phyloP scores from a whole-genome alignment of 257 asterid species.

The Solanum pinnatisectum region DNA sequence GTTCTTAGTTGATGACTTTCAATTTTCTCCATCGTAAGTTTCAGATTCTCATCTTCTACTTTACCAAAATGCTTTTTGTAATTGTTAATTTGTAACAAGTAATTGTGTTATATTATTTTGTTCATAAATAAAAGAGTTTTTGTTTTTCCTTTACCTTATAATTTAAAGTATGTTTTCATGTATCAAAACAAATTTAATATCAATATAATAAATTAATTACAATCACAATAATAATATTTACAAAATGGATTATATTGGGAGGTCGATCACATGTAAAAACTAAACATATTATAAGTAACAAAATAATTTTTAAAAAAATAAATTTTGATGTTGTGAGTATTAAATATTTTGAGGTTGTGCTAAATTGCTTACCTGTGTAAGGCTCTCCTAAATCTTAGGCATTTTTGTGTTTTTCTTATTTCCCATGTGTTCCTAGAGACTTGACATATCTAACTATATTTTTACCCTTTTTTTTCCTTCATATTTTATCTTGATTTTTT shows the following conservation, averaged over 20 bases:
- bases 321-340: background rate
- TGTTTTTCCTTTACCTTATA: background rate
- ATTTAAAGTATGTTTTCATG: background rate
- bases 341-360: background rate
- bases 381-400: background rate
- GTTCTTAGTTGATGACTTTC: too few relatives aligned
- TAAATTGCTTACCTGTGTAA: background rate
- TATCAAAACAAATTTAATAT: background rate
- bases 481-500: background rate
- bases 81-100: background rate
- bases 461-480: background rate
- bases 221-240: too few relatives aligned
- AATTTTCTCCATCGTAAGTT: too few relatives aligned
- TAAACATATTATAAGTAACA: background rate
- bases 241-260: background rate
- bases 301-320: too few relatives aligned
- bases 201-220: too few relatives aligned
- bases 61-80: background rate
- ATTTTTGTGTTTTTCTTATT: background rate
- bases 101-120: too few relatives aligned
- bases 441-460: background rate
- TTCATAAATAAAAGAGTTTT: background rate
- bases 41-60: too few relatives aligned
- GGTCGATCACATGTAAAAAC: background rate
- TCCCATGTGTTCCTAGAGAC: background rate